A percentile compares a stretch with the other conserved stretches of the same genome.
Conservation (phyloP, 139 green algal species). For the Chlorella vulgaris region DNA sequence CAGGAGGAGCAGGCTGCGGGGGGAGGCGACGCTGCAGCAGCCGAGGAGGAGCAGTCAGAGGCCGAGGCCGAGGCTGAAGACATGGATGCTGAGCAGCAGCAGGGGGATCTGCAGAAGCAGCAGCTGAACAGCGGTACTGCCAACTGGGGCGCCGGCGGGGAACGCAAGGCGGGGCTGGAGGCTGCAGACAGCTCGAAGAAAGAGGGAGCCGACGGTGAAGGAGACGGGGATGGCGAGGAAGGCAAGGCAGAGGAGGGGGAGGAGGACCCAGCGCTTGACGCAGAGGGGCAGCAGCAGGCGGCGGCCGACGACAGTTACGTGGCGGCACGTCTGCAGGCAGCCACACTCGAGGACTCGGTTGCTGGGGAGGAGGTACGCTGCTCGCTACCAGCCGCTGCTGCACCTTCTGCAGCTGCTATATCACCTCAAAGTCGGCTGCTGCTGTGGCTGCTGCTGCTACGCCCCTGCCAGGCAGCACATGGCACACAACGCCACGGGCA, state of each 20-base stretch:
- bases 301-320: conserved; percentile 24
- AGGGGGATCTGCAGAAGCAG: conserved; percentile 20
- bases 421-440: too few species aligned
- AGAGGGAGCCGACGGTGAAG: conserved; percentile 35
- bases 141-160: conserved; percentile 37
- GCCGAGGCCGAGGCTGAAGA: conserved; percentile 33
- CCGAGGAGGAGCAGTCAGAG: conserved; percentile 11
- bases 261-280: conserved; percentile 37
- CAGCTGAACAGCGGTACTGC: conserved; percentile 13
- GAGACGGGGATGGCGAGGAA: not conserved
- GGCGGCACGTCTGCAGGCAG: conserved; percentile 31
- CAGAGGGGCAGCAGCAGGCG: conserved; percentile 32
- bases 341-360: conserved; percentile 36
- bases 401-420: too few species aligned
- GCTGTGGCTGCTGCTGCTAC: not conserved
- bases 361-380: not conserved
- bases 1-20: not conserved
- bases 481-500: too few species aligned
- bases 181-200: conserved; percentile 3
- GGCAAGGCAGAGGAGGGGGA: conserved; percentile 33
- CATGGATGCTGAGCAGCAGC: conserved; percentile 20
- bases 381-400: too few species aligned
- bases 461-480: too few species aligned
- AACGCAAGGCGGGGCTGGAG: conserved; percentile 33
- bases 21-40: not conserved